Percentiles rank a stretch among this genome's conserved stretches.
These are phyloP conservation scores for Aspergillus haitiensis DNA, from an alignment of 495 filamentous ascomycete genomes.

Conservation along the genomic window DNA sequence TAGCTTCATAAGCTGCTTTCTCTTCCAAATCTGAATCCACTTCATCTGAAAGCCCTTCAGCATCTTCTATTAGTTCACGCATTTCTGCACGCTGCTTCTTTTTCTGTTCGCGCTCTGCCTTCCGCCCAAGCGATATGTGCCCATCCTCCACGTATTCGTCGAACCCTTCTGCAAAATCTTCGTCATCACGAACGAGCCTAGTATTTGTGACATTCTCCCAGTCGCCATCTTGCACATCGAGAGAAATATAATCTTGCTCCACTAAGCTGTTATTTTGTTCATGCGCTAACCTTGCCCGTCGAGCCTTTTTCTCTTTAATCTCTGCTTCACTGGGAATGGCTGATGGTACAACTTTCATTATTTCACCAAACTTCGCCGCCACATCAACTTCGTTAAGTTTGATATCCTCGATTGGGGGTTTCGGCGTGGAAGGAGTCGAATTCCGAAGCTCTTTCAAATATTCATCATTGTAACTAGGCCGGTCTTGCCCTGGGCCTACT, in stretches of 20 bases:
- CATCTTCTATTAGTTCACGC: slow-evolving; percentile 78
- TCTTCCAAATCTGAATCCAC: slow-evolving; percentile 81
- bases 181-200: slow-evolving; percentile 81
- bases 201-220: slow-evolving; percentile 57
- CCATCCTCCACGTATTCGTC: slow-evolving; percentile 90
- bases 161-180: slow-evolving; percentile 93
- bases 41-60: slow-evolving; percentile 62
- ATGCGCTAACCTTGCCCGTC: slow-evolving; percentile 75
- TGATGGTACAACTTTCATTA: slow-evolving; percentile 38
- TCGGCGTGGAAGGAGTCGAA: slow-evolving; percentile 78
- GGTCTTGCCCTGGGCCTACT: slow-evolving; percentile 61
- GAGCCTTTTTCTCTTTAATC: slow-evolving; percentile 88
- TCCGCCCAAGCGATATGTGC: slow-evolving; percentile 71
- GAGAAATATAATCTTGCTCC: slow-evolving; percentile 76
- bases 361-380: slow-evolving; percentile 61
- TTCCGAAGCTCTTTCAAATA: slow-evolving; percentile 80
- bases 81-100: slow-evolving; percentile 70
- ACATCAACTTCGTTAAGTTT: slow-evolving; percentile 66
- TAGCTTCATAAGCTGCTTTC: slow-evolving; percentile 80
- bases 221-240: slow-evolving; percentile 55
- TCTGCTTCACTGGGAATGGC: slow-evolving; percentile 81
- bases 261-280: slow-evolving; percentile 67
- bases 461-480: slow-evolving; percentile 82
- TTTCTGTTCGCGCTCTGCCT: slow-evolving; percentile 75
- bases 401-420: slow-evolving; percentile 52